Evolutionary conservation across 2,329 filamentous ascomycete genomes (phyloP).

Genomic region (Thielaviopsis punctulata): DNA sequence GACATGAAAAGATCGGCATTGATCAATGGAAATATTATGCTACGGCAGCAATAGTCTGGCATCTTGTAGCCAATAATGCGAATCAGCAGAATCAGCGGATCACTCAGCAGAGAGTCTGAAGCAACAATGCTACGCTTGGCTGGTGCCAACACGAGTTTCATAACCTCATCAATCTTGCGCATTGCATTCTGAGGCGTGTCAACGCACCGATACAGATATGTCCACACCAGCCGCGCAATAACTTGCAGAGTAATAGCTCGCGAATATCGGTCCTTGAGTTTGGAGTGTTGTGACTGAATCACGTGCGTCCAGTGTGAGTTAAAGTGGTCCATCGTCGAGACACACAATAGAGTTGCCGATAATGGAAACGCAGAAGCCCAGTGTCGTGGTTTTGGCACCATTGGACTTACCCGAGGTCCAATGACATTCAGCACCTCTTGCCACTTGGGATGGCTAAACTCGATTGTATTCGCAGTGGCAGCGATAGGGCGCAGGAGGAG

Average conservation of each 20-base stretch:
- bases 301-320: constrained; percentile 73
- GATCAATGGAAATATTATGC: constrained; percentile 85
- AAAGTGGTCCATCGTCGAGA: constrained; percentile 72
- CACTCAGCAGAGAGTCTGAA: constrained; percentile 66
- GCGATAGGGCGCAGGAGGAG: constrained; percentile 76
- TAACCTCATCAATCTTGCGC: constrained; percentile 77
- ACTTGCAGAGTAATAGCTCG: constrained; percentile 72
- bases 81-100: constrained; percentile 84
- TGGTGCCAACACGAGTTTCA: constrained; percentile 65
- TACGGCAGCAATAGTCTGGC: constrained; percentile 83
- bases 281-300: constrained; percentile 58
- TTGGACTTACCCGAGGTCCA: constrained; percentile 60
- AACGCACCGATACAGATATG: constrained; percentile 71
- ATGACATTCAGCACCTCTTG: constrained; percentile 66
- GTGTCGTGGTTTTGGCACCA: constrained; percentile 82
- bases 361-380: constrained; percentile 82
- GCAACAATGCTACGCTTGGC: constrained; percentile 68
- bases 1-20: constrained; percentile 77
- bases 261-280: constrained; percentile 67
- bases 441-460: constrained; percentile 73
- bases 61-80: constrained; percentile 87
- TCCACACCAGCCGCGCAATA: constrained; percentile 82
- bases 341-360: constrained; percentile 71
- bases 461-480: constrained; percentile 54
- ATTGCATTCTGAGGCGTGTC: constrained; percentile 51